Evolutionary conservation across 495 filamentous ascomycete genomes (phyloP).

Genomic region (Aspergillus coremiiformis): DNA sequence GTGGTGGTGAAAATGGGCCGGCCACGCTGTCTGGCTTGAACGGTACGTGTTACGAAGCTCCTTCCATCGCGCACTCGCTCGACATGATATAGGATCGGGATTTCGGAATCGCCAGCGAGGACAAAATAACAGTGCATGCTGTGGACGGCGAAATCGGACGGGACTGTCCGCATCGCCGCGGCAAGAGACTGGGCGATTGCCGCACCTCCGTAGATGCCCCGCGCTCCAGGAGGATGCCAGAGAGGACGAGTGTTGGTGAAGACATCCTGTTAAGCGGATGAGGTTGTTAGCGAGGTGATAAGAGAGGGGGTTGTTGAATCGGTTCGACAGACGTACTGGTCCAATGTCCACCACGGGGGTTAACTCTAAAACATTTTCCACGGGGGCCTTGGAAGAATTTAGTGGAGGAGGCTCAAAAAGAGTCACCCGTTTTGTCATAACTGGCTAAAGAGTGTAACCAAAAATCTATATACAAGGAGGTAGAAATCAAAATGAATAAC

Average conservation of each 20-base stretch:
- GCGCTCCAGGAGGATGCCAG: constrained; percentile 85
- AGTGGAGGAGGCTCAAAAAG: constrained; percentile 68
- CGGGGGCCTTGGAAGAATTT: constrained; percentile 64
- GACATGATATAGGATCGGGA: constrained; percentile 88
- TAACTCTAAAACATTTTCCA: constrained; percentile 85
- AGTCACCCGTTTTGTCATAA: constrained; percentile 46
- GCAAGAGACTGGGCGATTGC: constrained; percentile 88
- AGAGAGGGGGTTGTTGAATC: background rate
- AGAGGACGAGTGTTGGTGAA: constrained; percentile 88
- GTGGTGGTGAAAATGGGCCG: constrained; percentile 91
- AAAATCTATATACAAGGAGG: background rate
- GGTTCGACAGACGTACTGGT: constrained; percentile 46
- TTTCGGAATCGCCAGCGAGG: constrained; percentile 72
- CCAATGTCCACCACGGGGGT: constrained; percentile 73
- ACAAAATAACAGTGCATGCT: constrained; percentile 99
- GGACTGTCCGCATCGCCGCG: constrained; percentile 82
- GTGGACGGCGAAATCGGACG: constrained; percentile 71
- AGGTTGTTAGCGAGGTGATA: background rate
- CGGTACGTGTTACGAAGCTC: constrained; percentile 87
- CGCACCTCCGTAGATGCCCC: constrained; percentile 87
- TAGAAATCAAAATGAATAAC: background rate
- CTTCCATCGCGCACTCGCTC: constrained; percentile 86
- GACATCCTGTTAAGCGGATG: constrained; percentile 50
- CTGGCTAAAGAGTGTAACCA: background rate
- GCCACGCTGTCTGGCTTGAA: constrained; percentile 87